Evolutionary conservation across 371 early-diverging fungal genomes (phyloP), one percentile per base, ranked within the genome.

Genomic region (Mucor ambiguus): DNA sequence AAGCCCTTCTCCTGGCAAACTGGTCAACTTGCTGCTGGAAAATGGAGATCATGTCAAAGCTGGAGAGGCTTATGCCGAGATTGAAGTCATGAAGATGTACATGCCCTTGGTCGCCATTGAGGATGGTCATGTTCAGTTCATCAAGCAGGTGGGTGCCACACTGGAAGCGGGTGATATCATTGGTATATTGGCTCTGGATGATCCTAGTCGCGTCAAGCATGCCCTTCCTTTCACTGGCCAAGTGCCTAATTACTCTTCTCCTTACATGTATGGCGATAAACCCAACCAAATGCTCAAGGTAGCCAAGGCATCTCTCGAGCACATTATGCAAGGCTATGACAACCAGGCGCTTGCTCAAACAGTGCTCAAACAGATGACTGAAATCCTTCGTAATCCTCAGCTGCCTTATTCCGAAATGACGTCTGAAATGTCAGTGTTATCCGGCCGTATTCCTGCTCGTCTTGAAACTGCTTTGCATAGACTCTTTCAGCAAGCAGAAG

Each of bases 41-140:
- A 94, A 96, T 46, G 98, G 98, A 35, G 91, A 88, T 65, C 95
- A 95, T 66, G 86, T 99, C 58, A 86, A 88, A 38, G 85, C 92
- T 48, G 95, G 95, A 58, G 91, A 96, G 69, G 95, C 96, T 3
- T 97, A 92, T 80, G 96, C 98, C 43, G 99, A 99, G 77, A 97
- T 99, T 74, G 99, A 99, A 89, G 98, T 98, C 70, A 99, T 99
- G 99, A 99, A 99, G 84, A 99, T 98, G 98, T 95, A 95, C 78
- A 97, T 98, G 97, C 97, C 96, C 62, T 82, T 99, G 71, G 76
- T 94, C 30, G 95, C 96, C 22, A 74, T 90, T 37, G 97, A 97
- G 74, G 92, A 92, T 75, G 98, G 98, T 63, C 82, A 92, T 35
- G 93, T 98, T 26, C 91, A 91, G 73, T 92, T 94, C 76, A 88